Evolutionary conservation across 768 basidiomycete genomes (phyloP), one percentile per base, ranked within the genome.

Genomic region (Mycena belliarum): DNA sequence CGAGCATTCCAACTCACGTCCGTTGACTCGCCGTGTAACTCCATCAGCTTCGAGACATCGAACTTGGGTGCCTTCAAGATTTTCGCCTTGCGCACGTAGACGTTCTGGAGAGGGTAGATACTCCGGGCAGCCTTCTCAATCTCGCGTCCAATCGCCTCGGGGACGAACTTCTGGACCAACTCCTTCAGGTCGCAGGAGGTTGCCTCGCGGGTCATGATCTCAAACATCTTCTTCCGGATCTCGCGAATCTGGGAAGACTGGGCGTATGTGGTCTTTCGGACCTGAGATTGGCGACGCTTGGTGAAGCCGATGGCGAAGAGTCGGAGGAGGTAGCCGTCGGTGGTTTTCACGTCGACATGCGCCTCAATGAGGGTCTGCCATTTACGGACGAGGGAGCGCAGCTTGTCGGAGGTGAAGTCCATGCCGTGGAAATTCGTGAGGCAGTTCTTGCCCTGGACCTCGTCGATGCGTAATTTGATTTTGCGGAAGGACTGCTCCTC

Each of bases 381-480:
- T 80, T 98, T 99, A 75, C 96, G 93, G 68, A 99, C 97, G 71
- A 99, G 95, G 49, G 97, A 98, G 55, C 97, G 95, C 65, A 98
- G 89, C 79, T 98, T 98, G 87, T 99, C 97, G 57, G 96, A 97
- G 61, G 97, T 98, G 81, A 99, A 98, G 81, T 96, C 93, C 96
- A 99, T 98, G 74, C 97, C 97, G 77, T 96, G 91, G 92, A 99
- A 99, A 79, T 95, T 96, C 75, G 97, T 98, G 54, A 98, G 84
- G 83, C 95, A 97, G 83, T 94, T 97, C 83, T 95, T 96, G 80
- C 97, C 97, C 79, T 97, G 90, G 59, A 93, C 82, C 70, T 95
- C 93, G 73, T 98, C 95, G 70, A 98, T 84, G 71, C 95, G 92
- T 75, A 99, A 87, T 81, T 95, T 95, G 75, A 99, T 95, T 86